A percentile compares a stretch with the other conserved stretches of the same genome.
phyloP scores from a whole-genome alignment of 1,284 basidiomycete genomes.

The Clitocybe nebularis region DNA sequence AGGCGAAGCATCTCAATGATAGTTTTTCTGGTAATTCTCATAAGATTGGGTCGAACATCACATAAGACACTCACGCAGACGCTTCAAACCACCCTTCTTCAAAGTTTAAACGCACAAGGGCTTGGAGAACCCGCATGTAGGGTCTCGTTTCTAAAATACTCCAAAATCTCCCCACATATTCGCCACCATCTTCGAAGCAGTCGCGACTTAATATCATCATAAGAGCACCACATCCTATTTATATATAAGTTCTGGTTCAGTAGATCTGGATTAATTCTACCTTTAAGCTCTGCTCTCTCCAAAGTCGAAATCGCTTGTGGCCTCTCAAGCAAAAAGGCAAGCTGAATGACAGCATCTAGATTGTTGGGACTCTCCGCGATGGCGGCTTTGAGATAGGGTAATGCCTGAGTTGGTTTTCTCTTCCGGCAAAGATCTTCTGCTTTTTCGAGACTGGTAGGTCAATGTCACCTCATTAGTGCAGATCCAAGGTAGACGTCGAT shows the following conservation, averaged over 20 bases:
- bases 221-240: slow-evolving; percentile 28
- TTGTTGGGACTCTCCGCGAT: slow-evolving; percentile 17
- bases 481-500: not conserved
- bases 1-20: slow-evolving; percentile 34
- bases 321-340: slow-evolving; percentile 15
- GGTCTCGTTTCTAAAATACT: slow-evolving; percentile 35
- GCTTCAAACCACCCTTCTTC: slow-evolving; percentile 28
- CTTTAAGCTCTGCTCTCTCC: slow-evolving; percentile 6
- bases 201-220: slow-evolving; percentile 26
- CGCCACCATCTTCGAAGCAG: slow-evolving; percentile 34
- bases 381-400: slow-evolving; percentile 14
- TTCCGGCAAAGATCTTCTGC: slow-evolving; percentile 16
- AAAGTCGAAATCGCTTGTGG: slow-evolving; percentile 5
- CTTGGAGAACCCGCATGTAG: slow-evolving; percentile 40
- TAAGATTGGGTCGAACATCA: not conserved
- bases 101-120: slow-evolving; percentile 31
- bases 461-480: too few relatives aligned
- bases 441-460: slow-evolving; percentile 16
- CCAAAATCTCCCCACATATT: slow-evolving; percentile 34
- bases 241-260: slow-evolving; percentile 9
- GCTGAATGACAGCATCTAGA: slow-evolving; percentile 18
- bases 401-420: slow-evolving; percentile 13
- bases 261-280: slow-evolving; percentile 8
- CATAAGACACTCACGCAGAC: slow-evolving; percentile 29
- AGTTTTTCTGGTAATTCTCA: slow-evolving; percentile 23